These are phyloP conservation scores for Casuarina equisetifolia DNA, from an alignment of 306 rosid species.

Conservation along the genomic window DNA sequence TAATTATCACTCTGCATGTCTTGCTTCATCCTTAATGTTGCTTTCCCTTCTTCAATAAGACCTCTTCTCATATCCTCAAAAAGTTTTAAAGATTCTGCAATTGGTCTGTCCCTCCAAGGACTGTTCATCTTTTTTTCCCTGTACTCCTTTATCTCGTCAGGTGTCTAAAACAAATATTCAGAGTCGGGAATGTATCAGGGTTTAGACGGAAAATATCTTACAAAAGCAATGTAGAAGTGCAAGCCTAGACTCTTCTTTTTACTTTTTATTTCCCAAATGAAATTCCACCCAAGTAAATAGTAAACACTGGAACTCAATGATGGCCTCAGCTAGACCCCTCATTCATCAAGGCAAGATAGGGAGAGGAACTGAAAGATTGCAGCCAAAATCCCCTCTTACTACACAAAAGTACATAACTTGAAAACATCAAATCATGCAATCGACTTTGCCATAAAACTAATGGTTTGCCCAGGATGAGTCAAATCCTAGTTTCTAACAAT, in stretches of 20 bases:
- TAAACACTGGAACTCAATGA: background rate
- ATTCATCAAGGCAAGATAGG: background rate
- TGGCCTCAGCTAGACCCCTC: background rate
- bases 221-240: background rate
- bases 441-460: conserved; percentile 3
- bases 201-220: conserved; percentile 5
- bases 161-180: conserved; percentile 58
- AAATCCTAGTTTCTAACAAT: background rate
- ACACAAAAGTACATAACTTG: conserved; percentile 4
- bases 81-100: conserved; percentile 74
- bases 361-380: background rate
- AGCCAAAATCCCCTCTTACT: background rate
- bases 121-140: conserved; percentile 94
- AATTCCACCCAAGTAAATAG: background rate
- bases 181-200: conserved; percentile 6
- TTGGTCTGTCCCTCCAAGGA: conserved; percentile 96
- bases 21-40: conserved; percentile 97
- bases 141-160: conserved; percentile 85
- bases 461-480: conserved; percentile 11
- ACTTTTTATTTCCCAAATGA: background rate
- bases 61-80: conserved; percentile 93
- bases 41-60: conserved; percentile 85
- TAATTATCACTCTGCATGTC: conserved; percentile 98
- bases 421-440: conserved; percentile 14
- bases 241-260: background rate